A percentile compares a stretch with the other conserved stretches of the same genome.
Evolutionary conservation across 2,329 filamentous ascomycete species (phyloP).

Genomic region (Akanthomyces muscarius): DNA sequence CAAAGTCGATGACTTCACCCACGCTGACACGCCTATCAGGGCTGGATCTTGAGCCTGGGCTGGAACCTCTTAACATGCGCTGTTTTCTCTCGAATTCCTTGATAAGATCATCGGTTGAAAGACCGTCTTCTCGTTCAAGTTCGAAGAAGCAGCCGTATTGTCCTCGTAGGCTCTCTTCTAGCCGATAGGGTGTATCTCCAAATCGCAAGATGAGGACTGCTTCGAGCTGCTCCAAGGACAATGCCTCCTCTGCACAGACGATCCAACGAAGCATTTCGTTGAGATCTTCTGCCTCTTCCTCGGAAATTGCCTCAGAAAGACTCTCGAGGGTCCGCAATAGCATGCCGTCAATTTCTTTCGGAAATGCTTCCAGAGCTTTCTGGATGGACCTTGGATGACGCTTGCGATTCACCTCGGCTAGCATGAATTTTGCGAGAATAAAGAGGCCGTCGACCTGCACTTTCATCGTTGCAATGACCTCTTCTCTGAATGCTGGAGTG

Average conservation of each 20-base stretch:
- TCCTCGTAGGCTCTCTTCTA: slow-evolving; percentile 40
- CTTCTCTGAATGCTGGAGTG: slow-evolving; percentile 30
- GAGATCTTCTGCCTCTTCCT: slow-evolving; percentile 38
- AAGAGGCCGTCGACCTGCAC: slow-evolving; percentile 44
- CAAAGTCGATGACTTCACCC: not conserved
- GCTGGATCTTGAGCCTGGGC: not conserved
- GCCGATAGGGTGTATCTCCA: slow-evolving; percentile 36
- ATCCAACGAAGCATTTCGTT: slow-evolving; percentile 46
- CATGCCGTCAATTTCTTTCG: slow-evolving; percentile 41
- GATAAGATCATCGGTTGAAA: slow-evolving; percentile 39
- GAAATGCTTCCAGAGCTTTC: slow-evolving; percentile 41
- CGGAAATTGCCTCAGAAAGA: slow-evolving; percentile 37
- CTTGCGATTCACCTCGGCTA: slow-evolving; percentile 45
- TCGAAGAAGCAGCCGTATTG: slow-evolving; percentile 46
- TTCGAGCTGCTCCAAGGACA: slow-evolving; percentile 43
- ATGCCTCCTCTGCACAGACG: slow-evolving; percentile 39
- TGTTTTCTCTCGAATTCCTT: slow-evolving; percentile 34
- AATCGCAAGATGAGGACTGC: slow-evolving; percentile 40
- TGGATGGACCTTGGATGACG: slow-evolving; percentile 42
- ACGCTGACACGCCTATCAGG: not conserved
- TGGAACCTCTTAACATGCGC: slow-evolving; percentile 17
- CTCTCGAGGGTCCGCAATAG: slow-evolving; percentile 39
- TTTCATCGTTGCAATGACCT: slow-evolving; percentile 38
- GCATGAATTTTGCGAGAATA: slow-evolving; percentile 47
- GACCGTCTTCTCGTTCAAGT: slow-evolving; percentile 41